Evolutionary conservation across 1,284 basidiomycete genomes (phyloP), one percentile per base, ranked within the genome.

Genomic region (Mycena citricolor): DNA sequence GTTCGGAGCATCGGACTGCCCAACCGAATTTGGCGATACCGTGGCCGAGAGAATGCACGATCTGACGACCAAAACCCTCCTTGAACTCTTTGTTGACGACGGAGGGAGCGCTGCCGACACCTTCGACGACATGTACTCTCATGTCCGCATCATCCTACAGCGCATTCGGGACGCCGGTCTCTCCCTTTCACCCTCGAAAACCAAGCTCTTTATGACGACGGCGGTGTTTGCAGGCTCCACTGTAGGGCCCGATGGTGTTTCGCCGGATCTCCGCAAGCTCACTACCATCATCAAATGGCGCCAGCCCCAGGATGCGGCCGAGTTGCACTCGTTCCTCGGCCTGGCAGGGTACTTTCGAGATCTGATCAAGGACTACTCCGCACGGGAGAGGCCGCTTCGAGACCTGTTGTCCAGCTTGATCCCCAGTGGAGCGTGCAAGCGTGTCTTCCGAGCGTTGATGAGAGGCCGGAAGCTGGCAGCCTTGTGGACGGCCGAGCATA

Each of bases 1-100:
- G 0, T 69, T 70, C 42, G 66, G 70, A 0, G 43, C 69, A 2
- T 70, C 69, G 12, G 70, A 68, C 1, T 66, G 62, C 8, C 69
- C 69, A 24, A 62, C 64, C 1, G 60, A 56, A 1, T 72, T 71
- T 47, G 59, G 54, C 8, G 30, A 67, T 4, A 57, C 67, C 53
- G 64, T 65, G 1, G 63, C 63, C 1, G 28, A 28, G 1, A 29
- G 49, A 7, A 44, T 71, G 13, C 47, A 58, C 7, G 67, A 69
- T 39, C 51, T 71, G 0, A 55, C 47, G 4, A 44, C 54, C 6
- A 54, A 49, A 0, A 42, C 40, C 2, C 13, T 20, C 7, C 51
- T 65, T 17, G 62, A 65, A 28, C 49, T 62, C 3, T 64, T 66
- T 39, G 61, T 65, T 3, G 63, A 68, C 35, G 60, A 68, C 39